Base-by-base conservation (phyloP, 1,284 basidiomycete species). In the Cryptococcus sp. region DNA sequence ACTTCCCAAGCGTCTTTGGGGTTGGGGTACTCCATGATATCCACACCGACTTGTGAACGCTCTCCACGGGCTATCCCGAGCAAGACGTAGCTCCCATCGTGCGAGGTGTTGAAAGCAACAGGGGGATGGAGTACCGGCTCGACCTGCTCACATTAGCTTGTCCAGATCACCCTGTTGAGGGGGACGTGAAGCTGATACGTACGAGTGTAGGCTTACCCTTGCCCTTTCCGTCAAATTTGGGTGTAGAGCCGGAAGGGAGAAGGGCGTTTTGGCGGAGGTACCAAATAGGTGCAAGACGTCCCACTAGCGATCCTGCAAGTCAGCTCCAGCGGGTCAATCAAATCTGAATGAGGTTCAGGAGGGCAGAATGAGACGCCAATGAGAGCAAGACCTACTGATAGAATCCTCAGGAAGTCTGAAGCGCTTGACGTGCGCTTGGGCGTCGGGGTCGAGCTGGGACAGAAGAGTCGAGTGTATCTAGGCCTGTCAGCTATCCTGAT, bases 81-180 rank as follows among this genome's bases (percentile, higher is more conserved):
- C 7, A 71, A 38, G 26, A 71, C 61, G 41, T 58, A 69, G 10
- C 40, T 34, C 0, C 63, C 62, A 44, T 72, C 68, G 37, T 72
- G 70, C 3, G 66, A 65, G 31, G 59, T 63, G 49, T 71, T 72
- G 48, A 65, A 71, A 31, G 61, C 66, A 9, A 70, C 22, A 2
- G 58, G 51, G 11, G 58, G 59, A 11, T 52, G 16, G 3, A 59
- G 36, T 1, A 7, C 16, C 0, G 64, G 66, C 4, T 51, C 32
- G 1, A 54, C 34, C 53, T 56, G 36, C 5, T 35, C 39, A n/a
- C 7, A 3, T 23, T 26, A 18, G 46, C 37, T 36, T 34, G n/a
- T n/a, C n/a, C n/a, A n/a, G n/a, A n/a, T n/a, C 22, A 21, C 21
- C 18, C 22, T 2, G 16, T n/a, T 12, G 10, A 16, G 3, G 10